Conservation (phyloP, 371 early-diverging fungal genomes). For the Chytridium lagenaria region DNA sequence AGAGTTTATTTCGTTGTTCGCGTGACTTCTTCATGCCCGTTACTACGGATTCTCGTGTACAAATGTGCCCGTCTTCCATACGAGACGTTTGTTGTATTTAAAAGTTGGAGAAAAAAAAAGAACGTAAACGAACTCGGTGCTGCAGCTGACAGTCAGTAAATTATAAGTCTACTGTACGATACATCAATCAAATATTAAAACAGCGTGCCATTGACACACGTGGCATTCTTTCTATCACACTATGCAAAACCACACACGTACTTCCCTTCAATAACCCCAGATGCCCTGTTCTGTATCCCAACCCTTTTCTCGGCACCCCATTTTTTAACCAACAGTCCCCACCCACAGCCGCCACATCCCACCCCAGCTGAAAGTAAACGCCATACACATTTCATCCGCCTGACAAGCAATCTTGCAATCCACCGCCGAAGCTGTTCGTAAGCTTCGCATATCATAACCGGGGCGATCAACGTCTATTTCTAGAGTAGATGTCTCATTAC, state of each 20-base stretch:
- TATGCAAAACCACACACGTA: constrained; percentile 26
- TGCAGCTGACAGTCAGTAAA: no score
- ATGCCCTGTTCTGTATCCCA: constrained; percentile 26
- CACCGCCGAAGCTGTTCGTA: constrained; percentile 11
- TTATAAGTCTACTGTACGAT: no score
- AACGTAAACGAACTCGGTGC: no score
- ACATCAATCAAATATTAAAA: no score
- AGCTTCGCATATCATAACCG: neutral
- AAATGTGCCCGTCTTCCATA: no score
- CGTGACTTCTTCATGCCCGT: no score
- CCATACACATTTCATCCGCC: constrained; percentile 33
- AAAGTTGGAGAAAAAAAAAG: no score
- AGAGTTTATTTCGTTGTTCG: no score
- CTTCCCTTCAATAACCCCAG: constrained; percentile 22
- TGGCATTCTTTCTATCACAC: no score
- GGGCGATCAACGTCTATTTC: neutral
- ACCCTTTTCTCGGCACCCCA: constrained; percentile 14
- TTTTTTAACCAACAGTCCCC: constrained; percentile 23
- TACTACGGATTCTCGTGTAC: no score
- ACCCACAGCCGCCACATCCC: constrained; percentile 21
- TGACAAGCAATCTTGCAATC: constrained; percentile 41
- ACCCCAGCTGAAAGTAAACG: constrained; percentile 42
- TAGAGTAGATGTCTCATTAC: neutral
- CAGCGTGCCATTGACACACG: no score
- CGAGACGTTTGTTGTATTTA: no score